Evolutionary conservation across 2,329 filamentous ascomycete species (phyloP), one percentile per base, ranked within the genome.

Genomic region (Chaetomium sp.): DNA sequence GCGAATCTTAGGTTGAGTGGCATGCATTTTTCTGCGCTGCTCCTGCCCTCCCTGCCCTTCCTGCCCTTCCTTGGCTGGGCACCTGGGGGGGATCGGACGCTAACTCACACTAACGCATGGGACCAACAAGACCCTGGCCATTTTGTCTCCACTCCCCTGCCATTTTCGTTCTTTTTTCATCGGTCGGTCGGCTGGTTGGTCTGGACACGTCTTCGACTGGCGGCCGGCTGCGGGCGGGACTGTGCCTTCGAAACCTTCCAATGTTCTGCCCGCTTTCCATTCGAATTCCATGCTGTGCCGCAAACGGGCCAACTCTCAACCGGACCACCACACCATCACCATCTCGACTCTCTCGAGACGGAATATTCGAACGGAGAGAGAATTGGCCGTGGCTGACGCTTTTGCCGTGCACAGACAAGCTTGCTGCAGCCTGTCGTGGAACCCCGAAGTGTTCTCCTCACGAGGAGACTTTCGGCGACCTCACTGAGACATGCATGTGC

Each of bases 401-500:
- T 54, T 25, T n/a, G 23, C 49, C 21, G 58, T 33, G 33, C 50
- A 61, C 50, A 62, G 60, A 38, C 51, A 55, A 19, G 4, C 33
- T 9, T 19, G 13, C 19, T 23, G 25, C 25, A 23, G 31, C 21
- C 23, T 42, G 21, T 12, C 33, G 58, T 53, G 31, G 49, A 60
- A 53, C 27, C 31, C 25, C 35, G 38, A 38, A 60, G 16, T 16
- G 19, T 19, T 38, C 25, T 25, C 19, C 21, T 21, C 38, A 12
- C 38, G 1, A n/a, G 16, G n/a, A 50, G 45, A 19, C 50, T 10
- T 2, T 61, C 59, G 50, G 59, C 25, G 50, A 47, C 38, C 35
- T 55, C 42, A 33, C 59, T 59, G 59, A 62, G 59, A 59, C 63
- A 60, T 62, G 63, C 59, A 62, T 33, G 27, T 57, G 25, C 27